Conservation (phyloP, 2,329 filamentous ascomycete species). For the Cyanodermella asteris region DNA sequence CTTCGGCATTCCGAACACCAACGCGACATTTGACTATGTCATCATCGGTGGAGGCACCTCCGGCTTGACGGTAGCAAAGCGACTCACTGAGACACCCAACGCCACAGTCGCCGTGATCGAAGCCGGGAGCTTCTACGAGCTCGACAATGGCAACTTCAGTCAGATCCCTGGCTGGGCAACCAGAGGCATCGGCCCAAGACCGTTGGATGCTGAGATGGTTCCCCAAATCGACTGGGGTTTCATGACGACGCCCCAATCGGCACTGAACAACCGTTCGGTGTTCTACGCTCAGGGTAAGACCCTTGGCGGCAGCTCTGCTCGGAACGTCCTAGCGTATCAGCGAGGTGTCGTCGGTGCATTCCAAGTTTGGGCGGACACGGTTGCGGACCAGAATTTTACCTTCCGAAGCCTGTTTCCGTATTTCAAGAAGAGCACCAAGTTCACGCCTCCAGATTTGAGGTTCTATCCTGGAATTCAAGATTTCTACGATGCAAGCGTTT, state of each 20-base stretch:
- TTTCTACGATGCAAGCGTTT: slow-evolving; percentile 10
- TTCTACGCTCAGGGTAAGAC: slow-evolving; percentile 18
- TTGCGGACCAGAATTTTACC: slow-evolving; percentile 13
- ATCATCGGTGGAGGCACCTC: slow-evolving; percentile 12
- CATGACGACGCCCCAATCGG: slow-evolving; percentile 10
- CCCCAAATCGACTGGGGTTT: slow-evolving; percentile 14
- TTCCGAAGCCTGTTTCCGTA: slow-evolving; percentile 14
- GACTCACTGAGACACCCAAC: slow-evolving; percentile 9
- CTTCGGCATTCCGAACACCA: too few species aligned
- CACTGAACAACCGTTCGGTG: slow-evolving; percentile 10
- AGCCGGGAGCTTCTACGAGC: slow-evolving; percentile 15
- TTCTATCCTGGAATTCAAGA: slow-evolving; percentile 7
- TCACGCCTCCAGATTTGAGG: slow-evolving; percentile 13
- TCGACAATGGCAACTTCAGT: slow-evolving; percentile 13
- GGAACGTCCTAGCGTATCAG: slow-evolving; percentile 5
- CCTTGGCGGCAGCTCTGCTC: slow-evolving; percentile 11
- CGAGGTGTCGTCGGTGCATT: slow-evolving; percentile 8
- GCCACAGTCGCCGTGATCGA: slow-evolving; percentile 14
- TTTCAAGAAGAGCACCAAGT: slow-evolving; percentile 14
- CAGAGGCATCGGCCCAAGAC: slow-evolving; percentile 4
- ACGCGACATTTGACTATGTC: slow-evolving; percentile 7
- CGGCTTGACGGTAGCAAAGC: slow-evolving; percentile 8
- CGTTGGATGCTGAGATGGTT: slow-evolving; percentile 7
- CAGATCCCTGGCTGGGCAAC: slow-evolving; percentile 9
- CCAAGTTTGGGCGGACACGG: slow-evolving; percentile 13